Conservation (phyloP, 805 yeast species). For the Starmerella bombi region DNA sequence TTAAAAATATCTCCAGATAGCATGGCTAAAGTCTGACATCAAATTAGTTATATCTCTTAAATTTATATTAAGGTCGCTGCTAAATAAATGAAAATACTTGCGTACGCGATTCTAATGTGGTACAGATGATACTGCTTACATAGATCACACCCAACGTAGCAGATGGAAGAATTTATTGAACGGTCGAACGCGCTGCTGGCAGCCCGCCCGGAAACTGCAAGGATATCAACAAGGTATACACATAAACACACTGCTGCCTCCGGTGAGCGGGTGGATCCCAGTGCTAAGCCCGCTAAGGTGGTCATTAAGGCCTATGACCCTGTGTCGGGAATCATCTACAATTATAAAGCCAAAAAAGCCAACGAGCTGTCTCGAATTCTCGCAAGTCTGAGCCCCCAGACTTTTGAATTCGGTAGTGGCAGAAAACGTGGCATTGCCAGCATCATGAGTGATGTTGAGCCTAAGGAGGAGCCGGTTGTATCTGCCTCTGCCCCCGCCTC, state of each 20-base stretch:
- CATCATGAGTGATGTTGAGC: slow-evolving; percentile 23
- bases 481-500: slow-evolving; percentile 1
- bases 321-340: slow-evolving; percentile 46
- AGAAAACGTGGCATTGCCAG: slow-evolving; percentile 25
- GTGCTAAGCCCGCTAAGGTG: slow-evolving; percentile 26
- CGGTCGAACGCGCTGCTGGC: slow-evolving; percentile 32
- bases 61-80: no score
- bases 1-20: no score
- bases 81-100: no score
- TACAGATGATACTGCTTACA: no score
- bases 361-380: slow-evolving; percentile 65
- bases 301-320: slow-evolving; percentile 56
- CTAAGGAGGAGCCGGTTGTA: slow-evolving; percentile 10
- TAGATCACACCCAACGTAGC: no score
- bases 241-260: slow-evolving; percentile 23
- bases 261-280: slow-evolving; percentile 23
- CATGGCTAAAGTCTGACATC: no score
- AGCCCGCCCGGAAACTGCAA: slow-evolving; percentile 32
- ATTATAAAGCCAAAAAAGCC: slow-evolving; percentile 42
- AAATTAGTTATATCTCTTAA: no score
- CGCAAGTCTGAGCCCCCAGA: slow-evolving; percentile 48
- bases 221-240: slow-evolving; percentile 29
- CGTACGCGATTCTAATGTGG: no score
- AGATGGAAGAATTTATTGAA: slow-evolving; percentile 33
- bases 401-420: slow-evolving; percentile 19